phyloP scores from a whole-genome alignment of 2,329 filamentous ascomycete genomes.

The Pseudocercospora crystallina region DNA sequence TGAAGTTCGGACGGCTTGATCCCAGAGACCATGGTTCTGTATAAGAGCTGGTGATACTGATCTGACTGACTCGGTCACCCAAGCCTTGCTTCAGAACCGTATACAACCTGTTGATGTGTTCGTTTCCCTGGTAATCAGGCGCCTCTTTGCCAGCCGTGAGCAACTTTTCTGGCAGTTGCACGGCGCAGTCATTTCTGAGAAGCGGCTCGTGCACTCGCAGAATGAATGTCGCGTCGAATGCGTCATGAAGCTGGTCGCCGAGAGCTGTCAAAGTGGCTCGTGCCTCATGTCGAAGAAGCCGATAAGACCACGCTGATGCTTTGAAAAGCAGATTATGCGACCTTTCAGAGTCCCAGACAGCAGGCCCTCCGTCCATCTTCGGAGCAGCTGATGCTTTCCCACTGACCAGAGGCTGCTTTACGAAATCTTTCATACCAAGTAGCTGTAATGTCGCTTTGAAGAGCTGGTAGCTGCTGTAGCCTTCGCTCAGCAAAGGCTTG shows the following conservation, averaged over 20 bases:
- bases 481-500: constrained; percentile 69
- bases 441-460: constrained; percentile 96
- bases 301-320: constrained; percentile 83
- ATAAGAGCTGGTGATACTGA: constrained; percentile 49
- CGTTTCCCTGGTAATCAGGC: constrained; percentile 13
- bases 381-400: constrained; percentile 38
- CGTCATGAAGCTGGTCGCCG: constrained; percentile 70
- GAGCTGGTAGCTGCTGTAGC: constrained; percentile 86
- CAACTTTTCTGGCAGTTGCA: constrained; percentile 35
- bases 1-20: constrained; percentile 25
- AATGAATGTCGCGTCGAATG: constrained; percentile 85
- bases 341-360: constrained; percentile 74
- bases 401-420: constrained; percentile 57
- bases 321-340: constrained; percentile 85
- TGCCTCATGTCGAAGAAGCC: constrained; percentile 71
- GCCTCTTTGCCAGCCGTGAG: constrained; percentile 1
- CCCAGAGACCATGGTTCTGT: constrained; percentile 39
- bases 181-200: constrained; percentile 56
- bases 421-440: constrained; percentile 70
- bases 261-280: constrained; percentile 71
- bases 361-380: constrained; percentile 54
- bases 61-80: constrained; percentile 68
- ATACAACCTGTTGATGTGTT: constrained; percentile 55
- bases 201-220: constrained; percentile 53
- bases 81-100: constrained; percentile 68